Evolutionary conservation across 176 grass and related monocot genomes (phyloP), one percentile per base, ranked within the genome.

Genomic region (Oryza glaberrima): DNA sequence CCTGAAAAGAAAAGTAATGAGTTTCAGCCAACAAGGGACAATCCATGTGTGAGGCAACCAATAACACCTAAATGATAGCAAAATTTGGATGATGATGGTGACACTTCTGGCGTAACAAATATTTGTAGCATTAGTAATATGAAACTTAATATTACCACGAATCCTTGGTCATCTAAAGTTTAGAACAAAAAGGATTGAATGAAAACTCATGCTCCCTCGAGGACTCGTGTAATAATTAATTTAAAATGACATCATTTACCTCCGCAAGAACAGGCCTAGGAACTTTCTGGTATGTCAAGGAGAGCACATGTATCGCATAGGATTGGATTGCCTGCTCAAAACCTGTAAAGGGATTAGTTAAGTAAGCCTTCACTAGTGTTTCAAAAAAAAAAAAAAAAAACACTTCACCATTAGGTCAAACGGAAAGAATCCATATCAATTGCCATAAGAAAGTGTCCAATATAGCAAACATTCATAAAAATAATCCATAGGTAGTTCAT

Each of bases 301-400:
- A 94, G 15, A 99, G 96, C 49, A 92, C 81, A 75, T 99, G 96
- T 87, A 99, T 89, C 15, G 91, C 93, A 88, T 94, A 96, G 38
- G 81, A 13, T 93, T 99, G 91, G 71, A 99, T 94, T 88, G 96
- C 96, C 86, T 99, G 91, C 88, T 99, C 93, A 84, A 99, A 99
- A 89, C 96, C 96, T 99, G 86, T 38, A 81, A 35, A 76, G 72
- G 2, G 1, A 36, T 30, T 16, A 2, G 1, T 30, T 28, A 28
- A 28, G 28, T 28, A 28, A 28, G 28, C 28, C 28, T 28, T 28
- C 28, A 28, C 28, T 28, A 28, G 28, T 28, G 28, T 28, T 28
- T 28, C 28, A 28, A 28, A 28, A 28, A 28, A 26, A 25, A 25
- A 25, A 25, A 25, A 26, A 19, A 43, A 28, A 28, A 28, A 28